Percentiles rank a stretch among this genome's conserved stretches.
phyloP scores from a whole-genome alignment of 345 rosid species.

The Salix koriyanagi region DNA sequence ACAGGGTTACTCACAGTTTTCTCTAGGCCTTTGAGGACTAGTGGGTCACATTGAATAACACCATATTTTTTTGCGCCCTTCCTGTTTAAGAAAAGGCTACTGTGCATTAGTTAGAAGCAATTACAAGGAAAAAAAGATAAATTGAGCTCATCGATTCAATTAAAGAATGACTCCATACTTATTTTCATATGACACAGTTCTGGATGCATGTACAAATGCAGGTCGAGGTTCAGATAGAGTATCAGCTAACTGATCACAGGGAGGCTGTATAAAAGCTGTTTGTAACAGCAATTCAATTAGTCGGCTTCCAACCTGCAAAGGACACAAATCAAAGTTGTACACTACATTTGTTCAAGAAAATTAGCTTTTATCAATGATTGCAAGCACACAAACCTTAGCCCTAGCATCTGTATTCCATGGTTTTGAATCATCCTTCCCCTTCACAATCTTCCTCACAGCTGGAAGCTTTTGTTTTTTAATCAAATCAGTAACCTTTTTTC shows the following conservation, averaged over 20 bases:
- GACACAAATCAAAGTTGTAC: conserved; percentile 7
- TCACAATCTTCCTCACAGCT: conserved; percentile 75
- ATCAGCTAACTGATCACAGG: conserved; percentile 56
- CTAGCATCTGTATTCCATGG: conserved; percentile 69
- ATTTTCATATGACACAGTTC: conserved; percentile 42
- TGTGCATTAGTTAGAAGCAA: conserved; percentile 9
- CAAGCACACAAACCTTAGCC: conserved; percentile 73
- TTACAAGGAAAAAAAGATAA: neutral
- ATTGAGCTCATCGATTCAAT: neutral
- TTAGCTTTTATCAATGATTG: conserved; percentile 3
- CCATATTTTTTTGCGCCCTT: conserved; percentile 65
- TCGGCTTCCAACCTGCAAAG: conserved; percentile 83
- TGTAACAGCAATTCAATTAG: conserved; percentile 72
- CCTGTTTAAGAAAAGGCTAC: conserved; percentile 41
- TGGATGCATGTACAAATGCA: conserved; percentile 76
- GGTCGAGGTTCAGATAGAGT: conserved; percentile 82
- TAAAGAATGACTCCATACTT: conserved; percentile 43
- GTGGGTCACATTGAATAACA: conserved; percentile 72
- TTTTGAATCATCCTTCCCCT: conserved; percentile 56
- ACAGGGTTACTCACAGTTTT: conserved; percentile 57
- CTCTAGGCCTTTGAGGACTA: conserved; percentile 82
- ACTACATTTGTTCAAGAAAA: neutral
- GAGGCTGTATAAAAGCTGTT: conserved; percentile 84
- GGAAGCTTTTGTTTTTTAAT: conserved; percentile 77
- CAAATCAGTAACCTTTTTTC: conserved; percentile 67